Base-by-base conservation (phyloP, 495 filamentous ascomycete genomes). In the Aspergillus hancockii region DNA sequence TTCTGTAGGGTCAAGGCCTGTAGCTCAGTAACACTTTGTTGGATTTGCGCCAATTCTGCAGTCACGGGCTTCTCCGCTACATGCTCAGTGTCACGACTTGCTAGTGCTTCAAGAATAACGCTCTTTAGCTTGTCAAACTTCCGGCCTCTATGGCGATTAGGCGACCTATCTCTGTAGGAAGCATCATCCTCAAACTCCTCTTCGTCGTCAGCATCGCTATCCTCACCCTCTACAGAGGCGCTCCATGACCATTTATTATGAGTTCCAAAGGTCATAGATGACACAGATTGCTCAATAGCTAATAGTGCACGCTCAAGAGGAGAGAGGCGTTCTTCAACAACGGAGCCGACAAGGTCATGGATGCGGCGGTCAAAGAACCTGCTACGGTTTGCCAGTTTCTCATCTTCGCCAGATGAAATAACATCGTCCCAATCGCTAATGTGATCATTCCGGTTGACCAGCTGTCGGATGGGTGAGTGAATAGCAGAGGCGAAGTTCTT, bases 121-220 rank as follows among this genome's bases (percentile, higher is more conserved):
- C 79, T 79, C 63, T 89, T 91, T 62, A 98, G 86, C 75, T 92
- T 91, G 61, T 97, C 91, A 56, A 92, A 69, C 65, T 85, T 92
- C 49, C 87, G 86, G 62, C 95, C 90, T 50, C 85, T 82, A 62
- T 83, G 84, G 9, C 86, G 86, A 60, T 82, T 71, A 8, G 90
- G 86, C 14, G 80, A 82, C 30, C 88, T 84, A 31, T 82, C 78
- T 41, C 75, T 71, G 34, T 73, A 71, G 8, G 73, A 74, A 0
- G 67, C 70, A 47, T 71, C 61, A 22, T 75, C 64, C 23, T 84
- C 84, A 18, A 82, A 73, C 8, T 85, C 87, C 23, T 96, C 93
- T 67, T 97, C 93, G 61, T 98, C 94, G 62, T 98, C 94, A 2
- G 93, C 94, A 74, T 97, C 94, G 58, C 92, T 96, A 49, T 93